Evolutionary conservation across 2,329 filamentous ascomycete species (phyloP), one percentile per base, ranked within the genome.

Genomic region (Monilinia fructigena): DNA sequence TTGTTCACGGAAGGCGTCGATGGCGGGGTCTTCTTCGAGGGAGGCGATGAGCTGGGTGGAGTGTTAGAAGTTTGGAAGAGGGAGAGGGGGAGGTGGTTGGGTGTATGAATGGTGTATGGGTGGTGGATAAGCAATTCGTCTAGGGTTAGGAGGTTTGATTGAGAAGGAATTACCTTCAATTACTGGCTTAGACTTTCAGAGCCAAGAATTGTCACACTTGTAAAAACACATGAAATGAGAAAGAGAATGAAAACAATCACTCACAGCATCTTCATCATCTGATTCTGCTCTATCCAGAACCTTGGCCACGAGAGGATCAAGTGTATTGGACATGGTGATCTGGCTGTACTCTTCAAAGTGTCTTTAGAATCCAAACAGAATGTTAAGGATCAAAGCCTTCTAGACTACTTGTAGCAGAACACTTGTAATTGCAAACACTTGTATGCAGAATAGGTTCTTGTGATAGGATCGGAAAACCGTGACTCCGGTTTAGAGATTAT

Each of bases 1-100:
- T 70, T 82, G 80, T 72, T 86, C 84, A 66, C 85, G 82, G 70
- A 86, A 81, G 45, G 81, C 83, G 70, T 83, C 80, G 42, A 86
- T 73, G 7, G 81, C 80, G 10, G 77, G 76, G 67, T 84, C 82
- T 70, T 85, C 82, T 61, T 81, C 81, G 54, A 86, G 80, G 67
- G 82, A 81, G 20, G 82, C 83, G 65, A 86, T 83, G 60, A 87
- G 80, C 45, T 82, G 82, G 75, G 86, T n/a, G 4, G 26, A 28
- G 8, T 50, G 58, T 61, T 50, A 61, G 28, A 60, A 50, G 3
- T 11, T 35, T 50, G 45, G 20, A n/a, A 42, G 28, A 7, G 28
- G 3, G 11, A 1, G 35, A 28, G 14, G 23, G 54, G n/a, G 38
- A 4, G 5, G 18, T 11, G 31, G 20, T 2, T 8, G 50, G 12